Conservation (phyloP, 805 yeast species). For the Dipodascus geniculatus region DNA sequence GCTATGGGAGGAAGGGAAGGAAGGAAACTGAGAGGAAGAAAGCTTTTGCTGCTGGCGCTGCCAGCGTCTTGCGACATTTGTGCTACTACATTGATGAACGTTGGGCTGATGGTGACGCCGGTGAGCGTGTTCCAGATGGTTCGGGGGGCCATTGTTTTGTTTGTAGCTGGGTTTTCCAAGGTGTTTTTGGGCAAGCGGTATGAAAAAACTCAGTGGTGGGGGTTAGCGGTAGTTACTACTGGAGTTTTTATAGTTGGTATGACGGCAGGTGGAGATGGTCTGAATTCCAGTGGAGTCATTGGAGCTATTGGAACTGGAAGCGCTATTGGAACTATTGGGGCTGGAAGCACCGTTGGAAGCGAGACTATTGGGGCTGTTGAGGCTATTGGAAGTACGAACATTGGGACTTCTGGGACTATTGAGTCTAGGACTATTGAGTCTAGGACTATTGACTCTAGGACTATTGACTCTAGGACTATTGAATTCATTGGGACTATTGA, state of each 20-base stretch:
- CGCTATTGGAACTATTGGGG: not conserved
- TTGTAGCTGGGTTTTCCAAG: conserved; percentile 63
- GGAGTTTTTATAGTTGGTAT: conserved; percentile 68
- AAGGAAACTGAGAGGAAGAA: conserved; percentile 16
- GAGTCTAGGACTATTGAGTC: no score
- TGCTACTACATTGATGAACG: conserved; percentile 64
- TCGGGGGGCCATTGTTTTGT: conserved; percentile 65
- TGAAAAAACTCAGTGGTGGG: conserved; percentile 53
- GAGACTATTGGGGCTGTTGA: no score
- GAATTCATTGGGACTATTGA: no score
- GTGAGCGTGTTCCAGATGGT: conserved; percentile 79
- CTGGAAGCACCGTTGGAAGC: not conserved
- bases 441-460: no score
- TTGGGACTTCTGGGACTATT: no score
- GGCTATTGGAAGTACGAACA: no score
- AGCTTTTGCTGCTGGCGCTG: conserved; percentile 33
- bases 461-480: no score
- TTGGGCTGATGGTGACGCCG: conserved; percentile 65
- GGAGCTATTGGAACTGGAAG: conserved; percentile 1
- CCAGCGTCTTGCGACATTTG: conserved; percentile 63
- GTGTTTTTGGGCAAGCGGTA: conserved; percentile 45
- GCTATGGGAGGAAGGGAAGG: conserved; percentile 2
- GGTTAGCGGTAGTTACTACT: conserved; percentile 46
- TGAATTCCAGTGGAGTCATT: conserved; percentile 14
- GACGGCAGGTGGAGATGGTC: conserved; percentile 55